Conservation (phyloP, 805 yeast genomes). For the Lachancea dasiensis region DNA sequence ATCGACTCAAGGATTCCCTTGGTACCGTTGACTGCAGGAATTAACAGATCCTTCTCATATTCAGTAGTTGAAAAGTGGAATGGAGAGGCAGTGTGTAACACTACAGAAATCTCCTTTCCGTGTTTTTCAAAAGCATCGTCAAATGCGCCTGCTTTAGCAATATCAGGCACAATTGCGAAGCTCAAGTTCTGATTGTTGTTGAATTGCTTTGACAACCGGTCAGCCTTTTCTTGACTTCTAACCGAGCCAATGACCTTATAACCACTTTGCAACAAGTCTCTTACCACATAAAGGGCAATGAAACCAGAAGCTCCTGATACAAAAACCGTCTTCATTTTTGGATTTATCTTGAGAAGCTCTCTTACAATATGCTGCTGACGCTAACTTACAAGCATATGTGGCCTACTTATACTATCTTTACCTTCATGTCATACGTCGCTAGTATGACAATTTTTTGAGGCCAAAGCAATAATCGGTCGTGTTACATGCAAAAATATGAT, state of each 20-base stretch:
- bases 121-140: constrained; percentile 38
- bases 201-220: constrained; percentile 26
- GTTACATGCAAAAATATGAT: too few relatives aligned
- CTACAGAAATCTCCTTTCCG: constrained; percentile 47
- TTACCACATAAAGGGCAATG: constrained; percentile 41
- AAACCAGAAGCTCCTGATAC: constrained; percentile 49
- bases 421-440: too few relatives aligned
- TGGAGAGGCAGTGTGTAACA: constrained; percentile 60
- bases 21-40: constrained; percentile 55
- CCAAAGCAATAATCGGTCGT: too few relatives aligned
- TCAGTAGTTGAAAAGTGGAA: constrained; percentile 39
- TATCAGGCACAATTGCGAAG: constrained; percentile 44
- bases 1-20: constrained; percentile 46
- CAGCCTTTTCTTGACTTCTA: constrained; percentile 37
- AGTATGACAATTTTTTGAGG: too few relatives aligned
- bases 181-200: constrained; percentile 31
- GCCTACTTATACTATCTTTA: too few relatives aligned
- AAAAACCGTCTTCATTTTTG: constrained; percentile 33
- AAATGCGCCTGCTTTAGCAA: constrained; percentile 41
- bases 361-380: too few relatives aligned
- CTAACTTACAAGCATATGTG: too few relatives aligned
- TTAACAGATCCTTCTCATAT: constrained; percentile 47
- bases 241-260: constrained; percentile 43
- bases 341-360: too few relatives aligned
- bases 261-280: constrained; percentile 34